These are phyloP conservation scores for Vanilla planifolia DNA, from an alignment of 106 monocot species.

Conservation along the genomic window DNA sequence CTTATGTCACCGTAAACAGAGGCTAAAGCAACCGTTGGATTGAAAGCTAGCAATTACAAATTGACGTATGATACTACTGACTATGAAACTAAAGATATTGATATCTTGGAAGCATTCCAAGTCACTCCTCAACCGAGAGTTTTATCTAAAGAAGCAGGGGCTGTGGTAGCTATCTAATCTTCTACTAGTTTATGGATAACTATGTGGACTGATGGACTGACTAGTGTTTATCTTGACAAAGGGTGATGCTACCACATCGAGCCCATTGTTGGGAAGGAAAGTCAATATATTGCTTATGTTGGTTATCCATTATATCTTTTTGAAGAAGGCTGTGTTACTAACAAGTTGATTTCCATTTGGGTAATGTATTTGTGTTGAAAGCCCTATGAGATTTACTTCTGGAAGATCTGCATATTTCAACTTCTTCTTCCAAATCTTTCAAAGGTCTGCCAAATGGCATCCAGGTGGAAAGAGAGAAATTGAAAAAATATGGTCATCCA, in stretches of 20 bases:
- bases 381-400: not conserved
- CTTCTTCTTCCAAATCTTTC: not conserved
- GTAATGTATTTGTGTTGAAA: not conserved
- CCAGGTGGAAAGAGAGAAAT: not conserved
- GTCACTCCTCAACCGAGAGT: constrained; percentile 6
- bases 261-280: no score
- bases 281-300: no score
- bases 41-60: constrained; percentile 1
- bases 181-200: no score
- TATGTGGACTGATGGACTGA: no score
- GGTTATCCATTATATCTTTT: no score
- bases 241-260: no score
- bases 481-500: not conserved
- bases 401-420: not conserved
- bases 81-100: constrained; percentile 16
- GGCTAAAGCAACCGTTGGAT: constrained; percentile 11
- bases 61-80: constrained; percentile 15
- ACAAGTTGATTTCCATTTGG: no score
- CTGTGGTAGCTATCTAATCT: no score
- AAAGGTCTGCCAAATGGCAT: not conserved
- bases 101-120: constrained; percentile 15
- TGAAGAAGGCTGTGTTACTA: no score
- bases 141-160: not conserved
- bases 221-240: no score
- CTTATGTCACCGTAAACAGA: no score